phyloP scores from a whole-genome alignment of 345 rosid species.

The Microcos paniculata region DNA sequence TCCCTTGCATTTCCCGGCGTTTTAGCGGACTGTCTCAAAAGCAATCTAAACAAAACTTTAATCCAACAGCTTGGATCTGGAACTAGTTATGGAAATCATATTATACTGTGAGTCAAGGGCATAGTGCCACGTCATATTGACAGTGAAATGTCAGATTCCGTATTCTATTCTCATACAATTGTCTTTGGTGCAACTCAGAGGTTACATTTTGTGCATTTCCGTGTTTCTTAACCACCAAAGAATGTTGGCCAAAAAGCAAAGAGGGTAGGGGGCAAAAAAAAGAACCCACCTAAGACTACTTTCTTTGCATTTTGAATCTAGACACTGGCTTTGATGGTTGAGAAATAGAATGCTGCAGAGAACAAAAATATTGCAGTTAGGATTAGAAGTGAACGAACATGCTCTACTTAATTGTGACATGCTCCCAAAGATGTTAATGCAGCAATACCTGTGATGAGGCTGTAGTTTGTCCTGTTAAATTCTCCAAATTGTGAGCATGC shows the following conservation, averaged over 20 bases:
- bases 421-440: background rate
- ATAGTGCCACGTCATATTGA: background rate
- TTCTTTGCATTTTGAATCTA: constrained; percentile 77
- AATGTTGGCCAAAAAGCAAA: constrained; percentile 20
- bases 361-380: constrained; percentile 11
- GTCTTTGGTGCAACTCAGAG: background rate
- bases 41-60: background rate
- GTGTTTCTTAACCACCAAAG: background rate
- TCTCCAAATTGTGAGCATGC: constrained; percentile 36
- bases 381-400: background rate
- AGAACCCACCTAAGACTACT: constrained; percentile 27
- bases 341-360: constrained; percentile 42
- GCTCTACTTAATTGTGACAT: background rate
- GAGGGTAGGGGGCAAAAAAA: too few relatives aligned
- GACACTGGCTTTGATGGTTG: constrained; percentile 75
- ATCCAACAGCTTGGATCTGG: background rate
- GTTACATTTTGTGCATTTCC: background rate
- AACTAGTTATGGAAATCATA: background rate
- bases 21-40: background rate
- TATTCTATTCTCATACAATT: background rate
- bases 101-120: background rate
- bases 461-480: constrained; percentile 21
- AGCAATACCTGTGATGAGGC: constrained; percentile 51
- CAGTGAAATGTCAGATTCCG: background rate
- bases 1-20: background rate